Base-by-base conservation (phyloP, 2,329 filamentous ascomycete species). In the Sporothrix mexicana region DNA sequence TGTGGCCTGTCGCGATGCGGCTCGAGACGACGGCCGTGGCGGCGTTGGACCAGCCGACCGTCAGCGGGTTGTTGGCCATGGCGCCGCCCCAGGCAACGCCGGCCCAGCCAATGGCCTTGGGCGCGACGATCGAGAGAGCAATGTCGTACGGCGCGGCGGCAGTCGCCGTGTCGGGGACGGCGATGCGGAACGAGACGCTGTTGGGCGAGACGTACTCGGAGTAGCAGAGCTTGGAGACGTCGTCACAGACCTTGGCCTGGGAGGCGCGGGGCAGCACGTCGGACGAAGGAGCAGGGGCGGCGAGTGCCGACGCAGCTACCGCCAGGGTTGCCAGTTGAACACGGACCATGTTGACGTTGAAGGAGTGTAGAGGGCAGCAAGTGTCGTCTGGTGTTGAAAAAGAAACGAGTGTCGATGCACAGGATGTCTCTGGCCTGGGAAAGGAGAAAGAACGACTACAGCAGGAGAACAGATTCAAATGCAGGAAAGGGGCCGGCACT, bases 61-160 rank as follows among this genome's bases (percentile, higher is more conserved):
- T 80, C 17, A 84, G 76, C 10, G 82, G 82, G 71, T 83, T 81
- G 76, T 83, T 83, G 41, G 80, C 79, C 82, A 83, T 84, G 59
- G 78, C 77, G 8, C 82, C 82, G 43, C 81, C 82, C 82, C 82
- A 83, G 2, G 81, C 79, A 41, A 84, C 78, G 3, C 79, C 82
- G 0, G 82, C 82, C 82, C 82, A 84, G 20, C 82, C 82, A 73
- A 81, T 79, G 6, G 78, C 76, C 73, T 79, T 81, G 23, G 82
- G 82, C 1, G 82, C 82, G 0, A 80, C 77, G 49, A 83, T 81
- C 72, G 82, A 81, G 17, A 84, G 64, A 2, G 83, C 77, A 7
- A 82, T 79, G 57, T 82, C 80, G 72, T 82, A 83, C 9, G 79
- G 77, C 1, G 77, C 76, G 7, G 47, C 15, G 8, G 76, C 75